Base-by-base conservation (phyloP, 148 eudicot genomes). In the Rhododendron simsii region DNA sequence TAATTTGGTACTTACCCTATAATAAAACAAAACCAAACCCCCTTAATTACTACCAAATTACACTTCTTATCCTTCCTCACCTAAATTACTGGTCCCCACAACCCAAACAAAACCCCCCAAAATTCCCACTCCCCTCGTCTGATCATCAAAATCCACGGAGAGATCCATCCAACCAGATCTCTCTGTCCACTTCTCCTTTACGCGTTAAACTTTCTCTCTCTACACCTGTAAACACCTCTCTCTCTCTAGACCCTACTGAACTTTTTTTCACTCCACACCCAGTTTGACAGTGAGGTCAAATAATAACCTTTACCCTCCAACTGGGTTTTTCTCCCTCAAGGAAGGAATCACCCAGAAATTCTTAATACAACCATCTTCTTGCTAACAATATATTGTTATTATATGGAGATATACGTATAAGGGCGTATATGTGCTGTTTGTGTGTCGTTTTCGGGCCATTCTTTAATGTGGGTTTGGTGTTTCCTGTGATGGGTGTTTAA, bases 401-500 rank as follows among this genome's bases (percentile, higher is more conserved):
- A 55, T 4, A 15, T 55, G 61, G 20, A 55, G 21, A 55, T 28
- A 77, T 26, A 83, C 20, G 23, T 78, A 83, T 69, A 76, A 53
- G 71, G 55, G 16, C 51, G 21, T 77, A 73, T 81, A 5, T 76
- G 86, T 44, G 59, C 85, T 89, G 91, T 87, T 89, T 75, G 77
- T 51, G 79, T 50, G 78, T 91, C 92, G 59, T 65, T 89, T 85
- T 89, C 92, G 74, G 39, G 83, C 83, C 33, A 55, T 91, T 65
- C 76, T 92, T 89, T 87, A 84, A 83, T 89, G 89, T 86, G 84
- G 90, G 83, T 82, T 85, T 89, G 84, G 86, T 85, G 81, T 63
- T 87, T 83, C 79, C 45, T 88, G 86, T 88, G 87, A 88, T 83
- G 88, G 80, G 82, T 69, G 23, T 82, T 86, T 89, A 87, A 85